phyloP scores from a whole-genome alignment of 345 rosid species.

The Microthlaspi erraticum region DNA sequence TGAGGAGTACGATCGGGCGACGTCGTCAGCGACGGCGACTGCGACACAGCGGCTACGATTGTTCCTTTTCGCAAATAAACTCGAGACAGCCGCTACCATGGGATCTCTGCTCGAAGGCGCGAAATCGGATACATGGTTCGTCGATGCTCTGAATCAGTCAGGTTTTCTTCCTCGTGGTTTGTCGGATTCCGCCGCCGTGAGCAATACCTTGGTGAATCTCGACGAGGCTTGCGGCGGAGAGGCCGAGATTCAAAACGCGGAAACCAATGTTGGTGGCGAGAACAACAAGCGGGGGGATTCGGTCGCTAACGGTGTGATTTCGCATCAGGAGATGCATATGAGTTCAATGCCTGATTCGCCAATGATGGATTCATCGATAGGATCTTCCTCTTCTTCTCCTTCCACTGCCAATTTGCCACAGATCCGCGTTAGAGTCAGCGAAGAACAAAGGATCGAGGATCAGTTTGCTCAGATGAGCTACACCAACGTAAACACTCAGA shows the following conservation, averaged over 20 bases:
- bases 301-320: constrained; percentile 18
- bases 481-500: constrained; percentile 47
- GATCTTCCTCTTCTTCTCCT: constrained; percentile 72
- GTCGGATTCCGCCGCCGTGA: constrained; percentile 68
- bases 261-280: constrained; percentile 31
- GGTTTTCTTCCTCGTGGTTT: constrained; percentile 65
- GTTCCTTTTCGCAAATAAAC: constrained; percentile 70
- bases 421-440: constrained; percentile 59
- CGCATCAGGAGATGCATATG: constrained; percentile 55
- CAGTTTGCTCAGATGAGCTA: constrained; percentile 62
- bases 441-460: constrained; percentile 58
- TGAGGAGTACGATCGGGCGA: constrained; percentile 73
- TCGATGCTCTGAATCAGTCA: constrained; percentile 77
- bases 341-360: constrained; percentile 65
- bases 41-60: constrained; percentile 60
- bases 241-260: constrained; percentile 32
- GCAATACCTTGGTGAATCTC: constrained; percentile 57
- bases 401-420: constrained; percentile 72
- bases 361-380: constrained; percentile 59
- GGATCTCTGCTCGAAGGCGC: constrained; percentile 67
- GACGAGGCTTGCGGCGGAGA: constrained; percentile 46
- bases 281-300: constrained; percentile 43
- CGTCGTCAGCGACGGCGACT: constrained; percentile 45
- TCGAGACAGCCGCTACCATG: constrained; percentile 77
- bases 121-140: constrained; percentile 84